Percentiles rank a stretch among this genome's conserved stretches.
Evolutionary conservation across 2,329 filamentous ascomycete genomes (phyloP).

Genomic region (Fusarium torulosum): DNA sequence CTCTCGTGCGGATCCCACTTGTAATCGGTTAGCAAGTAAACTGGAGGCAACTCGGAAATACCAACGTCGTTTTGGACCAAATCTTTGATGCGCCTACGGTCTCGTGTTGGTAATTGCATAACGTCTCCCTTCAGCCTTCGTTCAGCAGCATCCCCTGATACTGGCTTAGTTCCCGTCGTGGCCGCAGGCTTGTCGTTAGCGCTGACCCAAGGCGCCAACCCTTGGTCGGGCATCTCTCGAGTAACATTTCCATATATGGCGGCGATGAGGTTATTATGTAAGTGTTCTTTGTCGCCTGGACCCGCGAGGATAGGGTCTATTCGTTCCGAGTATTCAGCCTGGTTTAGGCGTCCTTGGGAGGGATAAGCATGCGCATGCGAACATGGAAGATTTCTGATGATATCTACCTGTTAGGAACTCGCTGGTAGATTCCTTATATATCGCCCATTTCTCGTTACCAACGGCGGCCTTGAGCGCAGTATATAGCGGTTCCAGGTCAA

Average conservation of each 20-base stretch:
- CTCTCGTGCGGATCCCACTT: slow-evolving; percentile 69
- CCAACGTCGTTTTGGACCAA: slow-evolving; percentile 71
- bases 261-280: slow-evolving; percentile 76
- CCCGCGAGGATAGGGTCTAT: slow-evolving; percentile 72
- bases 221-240: slow-evolving; percentile 75
- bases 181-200: slow-evolving; percentile 75
- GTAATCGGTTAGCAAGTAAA: slow-evolving; percentile 35
- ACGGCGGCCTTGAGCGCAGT: slow-evolving; percentile 70
- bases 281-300: slow-evolving; percentile 70
- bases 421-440: slow-evolving; percentile 73
- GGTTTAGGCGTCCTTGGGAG: slow-evolving; percentile 70
- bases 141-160: slow-evolving; percentile 74
- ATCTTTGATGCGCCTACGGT: slow-evolving; percentile 76
- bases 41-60: slow-evolving; percentile 18
- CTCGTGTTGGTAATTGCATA: slow-evolving; percentile 76
- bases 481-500: slow-evolving; percentile 76
- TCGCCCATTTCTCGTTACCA: slow-evolving; percentile 71
- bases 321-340: slow-evolving; percentile 68
- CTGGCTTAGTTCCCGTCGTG: slow-evolving; percentile 69
- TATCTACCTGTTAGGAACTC: slow-evolving; percentile 72
- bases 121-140: slow-evolving; percentile 75
- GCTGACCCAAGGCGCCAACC: slow-evolving; percentile 77
- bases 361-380: slow-evolving; percentile 47
- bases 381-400: slow-evolving; percentile 2
- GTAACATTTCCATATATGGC: slow-evolving; percentile 78